Percentiles rank a stretch among this genome's conserved stretches.
phyloP scores from a whole-genome alignment of 805 yeast genomes.

The Peterozyma toletana region DNA sequence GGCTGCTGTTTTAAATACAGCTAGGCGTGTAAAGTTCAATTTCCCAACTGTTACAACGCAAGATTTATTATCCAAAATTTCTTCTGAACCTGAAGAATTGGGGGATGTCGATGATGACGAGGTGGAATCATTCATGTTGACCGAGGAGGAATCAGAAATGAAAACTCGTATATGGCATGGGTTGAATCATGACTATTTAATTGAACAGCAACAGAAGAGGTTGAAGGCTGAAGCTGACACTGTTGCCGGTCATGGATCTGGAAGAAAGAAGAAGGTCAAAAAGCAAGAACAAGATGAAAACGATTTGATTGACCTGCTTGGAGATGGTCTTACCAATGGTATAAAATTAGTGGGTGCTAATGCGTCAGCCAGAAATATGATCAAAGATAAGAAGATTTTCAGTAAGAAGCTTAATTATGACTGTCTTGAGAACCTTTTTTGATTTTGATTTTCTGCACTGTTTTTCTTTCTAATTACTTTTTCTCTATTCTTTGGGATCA shows the following conservation, averaged over 20 bases:
- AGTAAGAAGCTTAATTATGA: not conserved
- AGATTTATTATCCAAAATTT: conserved; percentile 42
- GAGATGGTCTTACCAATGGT: conserved; percentile 31
- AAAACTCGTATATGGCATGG: conserved; percentile 90
- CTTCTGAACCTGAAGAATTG: conserved; percentile 55
- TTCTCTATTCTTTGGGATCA: no score
- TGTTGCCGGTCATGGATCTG: conserved; percentile 66
- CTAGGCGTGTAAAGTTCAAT: conserved; percentile 6
- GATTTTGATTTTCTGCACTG: no score
- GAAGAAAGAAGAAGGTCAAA: conserved; percentile 37
- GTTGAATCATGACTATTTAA: conserved; percentile 74
- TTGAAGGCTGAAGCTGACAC: conserved; percentile 82
- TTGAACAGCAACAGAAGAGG: conserved; percentile 80
- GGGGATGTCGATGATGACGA: conserved; percentile 85
- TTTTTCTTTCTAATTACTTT: no score
- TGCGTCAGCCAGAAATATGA: not conserved
- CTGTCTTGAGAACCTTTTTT: not conserved
- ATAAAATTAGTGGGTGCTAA: conserved; percentile 19
- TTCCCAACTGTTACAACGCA: conserved; percentile 26
- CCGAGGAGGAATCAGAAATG: conserved; percentile 59
- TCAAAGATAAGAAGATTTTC: not conserved
- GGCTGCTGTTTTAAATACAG: conserved; percentile 6
- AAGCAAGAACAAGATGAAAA: conserved; percentile 6
- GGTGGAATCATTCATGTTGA: conserved; percentile 50
- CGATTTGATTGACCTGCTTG: not conserved